These are phyloP conservation scores for Candida sp. DNA, from an alignment of 1,139 yeast species.

Conservation along the genomic window DNA sequence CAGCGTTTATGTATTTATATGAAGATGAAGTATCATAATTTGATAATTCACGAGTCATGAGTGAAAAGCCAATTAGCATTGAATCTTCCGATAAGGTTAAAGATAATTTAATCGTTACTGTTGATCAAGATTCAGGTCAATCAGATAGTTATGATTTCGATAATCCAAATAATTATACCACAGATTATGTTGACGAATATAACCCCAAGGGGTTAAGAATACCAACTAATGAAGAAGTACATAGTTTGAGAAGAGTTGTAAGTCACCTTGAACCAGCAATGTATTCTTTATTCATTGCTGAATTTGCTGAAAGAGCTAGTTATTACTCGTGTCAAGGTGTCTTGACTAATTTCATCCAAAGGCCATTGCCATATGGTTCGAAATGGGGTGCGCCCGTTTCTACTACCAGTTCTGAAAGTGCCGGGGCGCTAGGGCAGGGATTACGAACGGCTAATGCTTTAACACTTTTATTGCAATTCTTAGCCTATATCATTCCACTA, in stretches of 20 bases:
- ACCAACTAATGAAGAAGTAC: constrained; percentile 42
- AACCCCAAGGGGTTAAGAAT: constrained; percentile 31
- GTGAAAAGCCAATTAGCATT: neutral
- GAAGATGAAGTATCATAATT: too few species aligned
- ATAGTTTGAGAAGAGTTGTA: constrained; percentile 37
- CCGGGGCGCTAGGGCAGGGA: constrained; percentile 43
- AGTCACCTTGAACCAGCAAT: constrained; percentile 20
- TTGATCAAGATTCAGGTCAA: neutral
- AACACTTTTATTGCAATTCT: constrained; percentile 34
- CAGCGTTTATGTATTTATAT: too few species aligned
- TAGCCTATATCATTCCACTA: constrained; percentile 42
- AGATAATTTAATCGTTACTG: neutral
- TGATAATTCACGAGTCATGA: neutral
- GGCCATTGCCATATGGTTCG: constrained; percentile 50
- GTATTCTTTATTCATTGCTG: constrained; percentile 29
- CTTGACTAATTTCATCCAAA: constrained; percentile 40
- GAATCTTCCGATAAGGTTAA: neutral
- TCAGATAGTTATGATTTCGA: constrained; percentile 17
- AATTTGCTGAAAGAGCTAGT: constrained; percentile 46
- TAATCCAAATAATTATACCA: constrained; percentile 21
- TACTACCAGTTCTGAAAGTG: constrained; percentile 39
- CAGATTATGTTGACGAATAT: constrained; percentile 23
- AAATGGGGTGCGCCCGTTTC: constrained; percentile 38
- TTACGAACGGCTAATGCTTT: constrained; percentile 37
- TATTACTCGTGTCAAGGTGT: constrained; percentile 42